Conservation (phyloP, 805 yeast genomes). For the Candida argentea region DNA sequence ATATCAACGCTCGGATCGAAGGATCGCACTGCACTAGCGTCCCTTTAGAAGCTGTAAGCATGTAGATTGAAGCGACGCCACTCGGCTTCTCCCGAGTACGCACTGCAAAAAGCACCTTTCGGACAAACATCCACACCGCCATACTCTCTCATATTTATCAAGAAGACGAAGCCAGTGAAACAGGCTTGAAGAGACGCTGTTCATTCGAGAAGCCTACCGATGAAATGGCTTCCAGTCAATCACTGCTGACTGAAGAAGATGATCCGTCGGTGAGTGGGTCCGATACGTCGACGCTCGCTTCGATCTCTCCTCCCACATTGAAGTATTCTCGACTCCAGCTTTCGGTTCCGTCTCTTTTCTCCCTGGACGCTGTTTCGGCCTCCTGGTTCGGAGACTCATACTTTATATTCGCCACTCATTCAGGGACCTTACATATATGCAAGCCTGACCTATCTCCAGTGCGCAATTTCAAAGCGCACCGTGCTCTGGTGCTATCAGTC, state of each 20-base stretch:
- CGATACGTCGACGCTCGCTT: not conserved
- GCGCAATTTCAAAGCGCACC: constrained; percentile 73
- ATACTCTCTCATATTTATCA: not conserved
- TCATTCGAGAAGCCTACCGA: not conserved
- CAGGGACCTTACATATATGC: constrained; percentile 69
- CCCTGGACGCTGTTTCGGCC: constrained; percentile 69
- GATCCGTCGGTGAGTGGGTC: not conserved
- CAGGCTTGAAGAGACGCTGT: no score
- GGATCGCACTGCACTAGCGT: constrained; percentile 64
- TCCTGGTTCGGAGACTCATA: constrained; percentile 49
- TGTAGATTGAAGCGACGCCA: constrained; percentile 4
- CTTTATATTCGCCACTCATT: constrained; percentile 80
- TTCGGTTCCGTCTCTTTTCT: constrained; percentile 63
- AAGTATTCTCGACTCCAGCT: constrained; percentile 59
- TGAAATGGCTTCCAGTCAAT: not conserved
- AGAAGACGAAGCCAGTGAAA: not conserved
- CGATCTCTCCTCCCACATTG: constrained; percentile 65
- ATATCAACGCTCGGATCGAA: constrained; percentile 76
- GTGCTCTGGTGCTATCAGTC: constrained; percentile 71
- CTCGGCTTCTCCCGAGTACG: no score
- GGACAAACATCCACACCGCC: no score
- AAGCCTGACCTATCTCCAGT: constrained; percentile 48
- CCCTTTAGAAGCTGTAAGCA: constrained; percentile 36
- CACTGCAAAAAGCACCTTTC: no score
- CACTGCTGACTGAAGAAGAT: not conserved